These are phyloP conservation scores for Daldinia caldariorum DNA, from an alignment of 495 filamentous ascomycete genomes.

Conservation along the genomic window DNA sequence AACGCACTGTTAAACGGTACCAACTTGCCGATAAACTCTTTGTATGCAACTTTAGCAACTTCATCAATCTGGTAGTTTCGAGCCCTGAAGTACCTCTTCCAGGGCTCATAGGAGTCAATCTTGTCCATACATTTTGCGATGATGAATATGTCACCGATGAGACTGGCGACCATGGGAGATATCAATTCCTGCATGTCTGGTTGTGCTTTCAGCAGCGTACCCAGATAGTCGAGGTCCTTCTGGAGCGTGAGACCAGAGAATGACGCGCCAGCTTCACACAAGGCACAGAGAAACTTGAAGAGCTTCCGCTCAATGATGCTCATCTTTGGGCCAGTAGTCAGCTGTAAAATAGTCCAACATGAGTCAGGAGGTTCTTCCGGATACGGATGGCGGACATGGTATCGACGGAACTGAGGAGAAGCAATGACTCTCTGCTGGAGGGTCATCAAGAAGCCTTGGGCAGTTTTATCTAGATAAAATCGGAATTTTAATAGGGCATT, in stretches of 20 bases:
- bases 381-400: slow-evolving; percentile 38
- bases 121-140: slow-evolving; percentile 54
- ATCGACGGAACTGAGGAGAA: slow-evolving; percentile 52
- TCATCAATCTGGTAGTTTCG: background rate
- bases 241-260: slow-evolving; percentile 29
- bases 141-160: slow-evolving; percentile 58
- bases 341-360: background rate
- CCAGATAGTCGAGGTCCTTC: slow-evolving; percentile 55
- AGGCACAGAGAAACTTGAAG: slow-evolving; percentile 48
- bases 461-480: slow-evolving; percentile 45
- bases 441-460: too few relatives aligned
- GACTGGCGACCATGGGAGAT: slow-evolving; percentile 49
- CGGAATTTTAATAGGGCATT: slow-evolving; percentile 50
- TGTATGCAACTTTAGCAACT: slow-evolving; percentile 37
- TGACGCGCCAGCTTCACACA: slow-evolving; percentile 26
- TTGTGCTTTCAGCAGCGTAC: slow-evolving; percentile 54
- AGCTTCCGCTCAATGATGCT: slow-evolving; percentile 40
- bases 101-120: slow-evolving; percentile 59
- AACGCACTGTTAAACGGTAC: slow-evolving; percentile 25
- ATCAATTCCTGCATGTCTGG: slow-evolving; percentile 48
- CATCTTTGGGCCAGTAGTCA: slow-evolving; percentile 25
- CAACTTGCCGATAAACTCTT: slow-evolving; percentile 25
- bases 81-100: slow-evolving; percentile 50
- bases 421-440: slow-evolving; percentile 22
- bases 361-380: too few relatives aligned